A percentile compares a stretch with the other conserved stretches of the same genome.
Conservation (phyloP, 352 stramenopile species). For the Phytophthora hibernalis region DNA sequence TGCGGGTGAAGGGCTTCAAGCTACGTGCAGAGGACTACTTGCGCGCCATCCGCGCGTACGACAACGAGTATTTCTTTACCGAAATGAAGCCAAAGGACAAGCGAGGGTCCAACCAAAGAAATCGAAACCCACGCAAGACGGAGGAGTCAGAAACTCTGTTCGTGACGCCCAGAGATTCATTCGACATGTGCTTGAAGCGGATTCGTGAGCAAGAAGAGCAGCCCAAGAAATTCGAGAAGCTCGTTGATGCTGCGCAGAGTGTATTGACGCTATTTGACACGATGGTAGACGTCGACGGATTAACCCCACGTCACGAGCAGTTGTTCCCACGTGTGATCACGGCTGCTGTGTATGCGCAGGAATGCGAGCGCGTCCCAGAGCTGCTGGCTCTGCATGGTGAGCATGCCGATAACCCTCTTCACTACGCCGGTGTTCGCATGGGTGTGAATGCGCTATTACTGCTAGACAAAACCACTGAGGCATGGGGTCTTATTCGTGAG, state of each 20-base stretch:
- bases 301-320: constrained; percentile 36
- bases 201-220: constrained; percentile 49
- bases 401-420: constrained; percentile 38
- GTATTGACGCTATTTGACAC: constrained; percentile 67
- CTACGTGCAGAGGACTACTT: constrained; percentile 61
- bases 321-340: constrained; percentile 65
- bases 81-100: constrained; percentile 22
- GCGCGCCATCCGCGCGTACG: constrained; percentile 55
- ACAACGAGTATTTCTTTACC: constrained; percentile 53
- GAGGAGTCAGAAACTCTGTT: constrained; percentile 18
- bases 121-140: constrained; percentile 3
- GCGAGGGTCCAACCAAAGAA: constrained; percentile 11
- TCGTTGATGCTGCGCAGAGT: constrained; percentile 38
- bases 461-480: constrained; percentile 48
- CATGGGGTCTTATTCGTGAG: constrained; percentile 49
- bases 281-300: constrained; percentile 60
- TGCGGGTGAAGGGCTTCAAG: constrained; percentile 77
- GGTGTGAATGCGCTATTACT: constrained; percentile 63
- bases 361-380: constrained; percentile 54
- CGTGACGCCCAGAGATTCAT: constrained; percentile 49
- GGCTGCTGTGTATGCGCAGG: constrained; percentile 56
- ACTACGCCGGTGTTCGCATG: constrained; percentile 54
- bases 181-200: constrained; percentile 51
- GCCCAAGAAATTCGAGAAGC: constrained; percentile 51
- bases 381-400: constrained; percentile 47